phyloP scores from a whole-genome alignment of 2,329 filamentous ascomycete genomes.

The Alternaria burnsii region DNA sequence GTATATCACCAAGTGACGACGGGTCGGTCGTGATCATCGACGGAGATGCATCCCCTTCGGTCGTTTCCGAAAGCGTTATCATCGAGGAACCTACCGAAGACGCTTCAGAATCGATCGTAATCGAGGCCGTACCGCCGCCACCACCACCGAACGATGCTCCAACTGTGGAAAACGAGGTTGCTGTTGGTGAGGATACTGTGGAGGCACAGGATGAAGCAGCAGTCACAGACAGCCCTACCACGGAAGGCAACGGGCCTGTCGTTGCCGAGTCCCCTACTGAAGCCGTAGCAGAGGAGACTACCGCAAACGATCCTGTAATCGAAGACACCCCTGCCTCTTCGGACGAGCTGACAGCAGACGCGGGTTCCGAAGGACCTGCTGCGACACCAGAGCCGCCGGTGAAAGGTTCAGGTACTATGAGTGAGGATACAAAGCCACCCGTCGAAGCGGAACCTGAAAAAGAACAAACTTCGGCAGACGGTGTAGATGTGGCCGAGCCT shows the following conservation, averaged over 20 bases:
- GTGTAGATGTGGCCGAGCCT: neutral
- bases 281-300: neutral
- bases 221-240: constrained; percentile 1
- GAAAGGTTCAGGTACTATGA: neutral
- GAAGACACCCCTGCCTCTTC: constrained; percentile 4
- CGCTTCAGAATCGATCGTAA: constrained; percentile 6
- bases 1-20: constrained; percentile 14
- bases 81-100: constrained; percentile 17
- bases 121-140: constrained; percentile 4
- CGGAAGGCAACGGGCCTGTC: neutral
- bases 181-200: neutral
- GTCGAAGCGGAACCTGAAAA: neutral
- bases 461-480: neutral
- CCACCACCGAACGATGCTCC: constrained; percentile 13
- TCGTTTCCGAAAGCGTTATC: constrained; percentile 20
- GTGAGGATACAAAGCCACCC: neutral
- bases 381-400: neutral
- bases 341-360: constrained; percentile 1
- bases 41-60: constrained; percentile 15
- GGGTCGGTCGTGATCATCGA: constrained; percentile 1
- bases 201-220: constrained; percentile 3
- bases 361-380: neutral
- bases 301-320: neutral
- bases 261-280: constrained; percentile 5
- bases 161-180: neutral